Evolutionary conservation across 257 asterid species (phyloP), one percentile per base, ranked within the genome.

Genomic region (Solanum stenotomum): DNA sequence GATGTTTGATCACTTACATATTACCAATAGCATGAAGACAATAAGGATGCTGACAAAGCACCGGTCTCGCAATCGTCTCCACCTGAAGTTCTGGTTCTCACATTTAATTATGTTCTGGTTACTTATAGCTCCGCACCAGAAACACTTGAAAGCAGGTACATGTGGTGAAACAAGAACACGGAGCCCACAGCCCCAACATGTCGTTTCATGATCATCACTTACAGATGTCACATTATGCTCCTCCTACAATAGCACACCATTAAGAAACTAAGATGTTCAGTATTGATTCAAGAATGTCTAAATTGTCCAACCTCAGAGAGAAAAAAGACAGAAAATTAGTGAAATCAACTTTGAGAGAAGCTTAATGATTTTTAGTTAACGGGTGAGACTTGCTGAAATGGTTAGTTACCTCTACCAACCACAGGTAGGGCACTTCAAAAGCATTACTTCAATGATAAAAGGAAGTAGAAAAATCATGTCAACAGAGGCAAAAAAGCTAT

Each of bases 111-210:
- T 88, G 72, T 91, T 91, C 85, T 89, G 95, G 90, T 94, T 91
- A 59, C 98, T 95, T 89, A 97, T 94, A 77, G 99, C 98, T 90
- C 98, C 99, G 89, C 99, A 97, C 99, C 98, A 97, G 83, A 97
- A 98, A 44, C 99, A 97, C 90, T 94, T 95, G 90, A 97, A 96
- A 89, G 93, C 90, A 31, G 96, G 88, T 38, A 96, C 98, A 87
- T 83, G 49, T 18, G 95, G 95, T 86, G 98, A 92, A 91, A 97
- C 96, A 87, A 94, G 91, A 87, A 97, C 94, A 79, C 92, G 94
- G 90, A 95, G 93, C 84, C 99, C 99, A 94, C 99, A 97, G 87
- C 98, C 98, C 99, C 99, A 96, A 88, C 99, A 97, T 52, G 90
- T 89, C 79, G 95, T 94, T 91, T 94, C 98, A 88, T 89, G 92